These are phyloP conservation scores for Lophiostoma macrostomum DNA, from an alignment of 495 filamentous ascomycete species.

Conservation along the genomic window DNA sequence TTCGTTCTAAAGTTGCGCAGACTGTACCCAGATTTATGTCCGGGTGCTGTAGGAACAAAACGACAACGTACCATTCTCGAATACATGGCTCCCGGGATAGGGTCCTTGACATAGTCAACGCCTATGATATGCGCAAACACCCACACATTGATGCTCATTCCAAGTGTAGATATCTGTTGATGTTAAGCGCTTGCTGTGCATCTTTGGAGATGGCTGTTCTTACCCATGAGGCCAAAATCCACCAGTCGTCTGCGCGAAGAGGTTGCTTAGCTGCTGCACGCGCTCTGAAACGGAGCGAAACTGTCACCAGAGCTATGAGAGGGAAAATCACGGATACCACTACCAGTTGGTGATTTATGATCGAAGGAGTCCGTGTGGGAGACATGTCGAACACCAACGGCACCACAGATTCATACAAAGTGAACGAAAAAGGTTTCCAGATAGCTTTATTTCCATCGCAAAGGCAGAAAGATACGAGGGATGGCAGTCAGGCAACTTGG, in stretches of 20 bases:
- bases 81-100: not conserved
- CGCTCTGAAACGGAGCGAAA: not conserved
- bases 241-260: conserved; percentile 1
- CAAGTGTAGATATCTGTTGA: not conserved
- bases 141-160: not conserved
- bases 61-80: not conserved
- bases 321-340: conserved; percentile 3
- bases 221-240: conserved; percentile 7
- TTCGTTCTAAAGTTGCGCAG: no score
- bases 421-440: no score
- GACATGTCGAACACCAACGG: no score
- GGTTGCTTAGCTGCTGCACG: not conserved
- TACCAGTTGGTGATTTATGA: not conserved
- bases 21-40: not conserved
- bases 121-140: not conserved
- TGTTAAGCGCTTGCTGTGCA: not conserved
- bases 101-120: conserved; percentile 4
- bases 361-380: no score
- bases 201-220: not conserved
- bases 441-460: no score
- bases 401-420: no score
- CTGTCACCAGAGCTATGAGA: not conserved
- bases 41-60: not conserved
- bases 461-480: no score
- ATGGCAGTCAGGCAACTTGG: no score